Base-by-base conservation (phyloP, 768 basidiomycete species). In the Sistotremastrum suecicum region DNA sequence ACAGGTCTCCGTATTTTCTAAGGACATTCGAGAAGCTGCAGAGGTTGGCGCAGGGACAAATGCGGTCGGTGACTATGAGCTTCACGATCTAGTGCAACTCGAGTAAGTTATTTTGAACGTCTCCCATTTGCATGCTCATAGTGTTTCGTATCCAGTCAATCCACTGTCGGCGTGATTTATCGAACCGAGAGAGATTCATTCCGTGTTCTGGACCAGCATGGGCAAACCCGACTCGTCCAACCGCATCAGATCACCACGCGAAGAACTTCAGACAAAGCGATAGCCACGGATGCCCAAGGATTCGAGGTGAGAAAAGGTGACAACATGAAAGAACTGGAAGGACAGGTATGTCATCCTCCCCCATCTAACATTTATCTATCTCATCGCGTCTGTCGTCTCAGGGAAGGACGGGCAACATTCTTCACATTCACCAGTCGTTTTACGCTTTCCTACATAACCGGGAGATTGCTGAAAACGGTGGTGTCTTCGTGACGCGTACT, bases 121-220 rank as follows among this genome's bases (percentile, higher is more conserved):
- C 20, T 20, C 34, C 35, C 5, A 4, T 39, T 28, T 37, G 9
- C 31, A 7, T 40, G 32, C 3, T 41, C 5, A 42, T 20, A 46
- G 37, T 38, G 32, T 35, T 12, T 7, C 31, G 30, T 54, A 97
- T 91, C 62, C 20, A 20, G 20, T 20, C 73, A 78, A 32, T 86
- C 91, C 60, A 94, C 91, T 4, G 89, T 91, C 34, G 95, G 91
- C 59, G 89, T 98, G 49, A 95, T 98, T 51, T 95, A 83, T 74
- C 92, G 94, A 61, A 92, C 91, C 1, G 95, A 98, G 59, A 80
- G 90, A 9, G 89, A 90, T 58, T 80, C 89, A 5, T 90, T 99
- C 76, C 87, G 91, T 46, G 84, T 99, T 2, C 71, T 99, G 43
- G 94, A 98, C 57, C 95, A 98, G 59, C 83, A 88, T 53, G 88